Base-by-base conservation (phyloP, 148 eudicot genomes). In the Dianthus caryophyllus region DNA sequence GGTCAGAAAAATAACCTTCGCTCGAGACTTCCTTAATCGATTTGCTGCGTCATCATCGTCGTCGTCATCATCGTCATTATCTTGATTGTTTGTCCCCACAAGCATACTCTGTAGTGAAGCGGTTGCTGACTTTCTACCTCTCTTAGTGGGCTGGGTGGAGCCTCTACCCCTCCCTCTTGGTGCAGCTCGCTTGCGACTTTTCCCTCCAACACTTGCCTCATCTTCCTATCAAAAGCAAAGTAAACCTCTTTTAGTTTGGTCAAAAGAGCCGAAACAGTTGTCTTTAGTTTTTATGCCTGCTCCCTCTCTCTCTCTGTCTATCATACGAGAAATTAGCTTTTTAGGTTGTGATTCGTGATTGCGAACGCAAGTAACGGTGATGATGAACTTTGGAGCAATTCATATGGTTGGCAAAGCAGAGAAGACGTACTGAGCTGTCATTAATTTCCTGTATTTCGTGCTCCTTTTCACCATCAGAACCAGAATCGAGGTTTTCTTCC, bases 161-260 rank as follows among this genome's bases (percentile, higher is more conserved):
- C 88, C 93, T 84, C 85, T 79, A 50, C 97, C 96, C 67, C 77
- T 77, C 70, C 96, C 97, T 77, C 84, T 90, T 36, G 96, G 85
- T 75, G 97, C 97, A 64, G 83, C 87, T 75, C 97, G 83, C 81
- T 90, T 94, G 48, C 80, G 84, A 58, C 96, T 84, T 78, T 80
- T 88, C 52, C 74, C 81, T 73, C 39, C 82, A 29, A 83, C 68
- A 21, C 67, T 73, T 58, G 75, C 83, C 64, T 77, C 79, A 16
- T 90, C 88, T 53, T 70, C 99, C 92, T 88, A 52, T 2, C 13
- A 72, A 58, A 46, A 53, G 51, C 71, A 26, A 57, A 70, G 43
- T 48, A 4, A 20, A 46, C 58, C 48, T 9, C 31, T 33, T 33
- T 22, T 46, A 41, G 46, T 22, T 52, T 62, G 51, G 38, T n/a